Evolutionary conservation across 345 rosid genomes (phyloP).

Genomic region (Eucalyptus coolabah): DNA sequence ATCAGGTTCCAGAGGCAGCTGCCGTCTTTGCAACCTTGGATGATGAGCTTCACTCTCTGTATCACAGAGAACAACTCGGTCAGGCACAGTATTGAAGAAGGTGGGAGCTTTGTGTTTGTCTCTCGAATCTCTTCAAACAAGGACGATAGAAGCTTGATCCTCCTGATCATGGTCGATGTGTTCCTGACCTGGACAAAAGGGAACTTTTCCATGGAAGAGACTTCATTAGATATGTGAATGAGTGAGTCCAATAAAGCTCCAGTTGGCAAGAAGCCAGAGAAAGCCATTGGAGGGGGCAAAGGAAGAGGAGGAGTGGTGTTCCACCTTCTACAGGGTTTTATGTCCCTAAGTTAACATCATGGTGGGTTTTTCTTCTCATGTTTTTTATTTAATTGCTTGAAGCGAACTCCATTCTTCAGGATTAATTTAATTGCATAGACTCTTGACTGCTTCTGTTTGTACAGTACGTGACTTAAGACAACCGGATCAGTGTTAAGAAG

Average conservation of each 20-base stretch:
- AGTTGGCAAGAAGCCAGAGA: slow-evolving; percentile 29
- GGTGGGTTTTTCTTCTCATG: neutral
- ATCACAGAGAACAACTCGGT: slow-evolving; percentile 49
- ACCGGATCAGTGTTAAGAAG: neutral
- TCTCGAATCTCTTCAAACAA: slow-evolving; percentile 49
- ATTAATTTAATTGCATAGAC: slow-evolving; percentile 6
- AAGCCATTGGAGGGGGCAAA: neutral
- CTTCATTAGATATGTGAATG: slow-evolving; percentile 29
- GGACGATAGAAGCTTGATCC: slow-evolving; percentile 41
- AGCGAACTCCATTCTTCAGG: neutral
- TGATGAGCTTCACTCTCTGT: slow-evolving; percentile 21
- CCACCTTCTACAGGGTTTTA: neutral
- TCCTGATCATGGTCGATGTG: slow-evolving; percentile 39
- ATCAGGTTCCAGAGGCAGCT: slow-evolving; percentile 42
- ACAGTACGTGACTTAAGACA: slow-evolving; percentile 1
- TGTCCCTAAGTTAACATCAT: neutral
- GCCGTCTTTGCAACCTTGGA: slow-evolving; percentile 33
- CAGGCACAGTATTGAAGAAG: slow-evolving; percentile 46
- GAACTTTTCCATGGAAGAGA: slow-evolving; percentile 35
- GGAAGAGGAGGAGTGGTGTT: neutral
- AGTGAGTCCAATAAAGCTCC: slow-evolving; percentile 35
- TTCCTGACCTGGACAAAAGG: slow-evolving; percentile 31
- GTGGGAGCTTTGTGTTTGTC: slow-evolving; percentile 19
- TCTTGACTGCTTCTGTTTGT: slow-evolving; percentile 32
- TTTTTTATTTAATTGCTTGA: neutral